Conservation (phyloP, 2,329 filamentous ascomycete genomes). For the Nothopassalora personata region DNA sequence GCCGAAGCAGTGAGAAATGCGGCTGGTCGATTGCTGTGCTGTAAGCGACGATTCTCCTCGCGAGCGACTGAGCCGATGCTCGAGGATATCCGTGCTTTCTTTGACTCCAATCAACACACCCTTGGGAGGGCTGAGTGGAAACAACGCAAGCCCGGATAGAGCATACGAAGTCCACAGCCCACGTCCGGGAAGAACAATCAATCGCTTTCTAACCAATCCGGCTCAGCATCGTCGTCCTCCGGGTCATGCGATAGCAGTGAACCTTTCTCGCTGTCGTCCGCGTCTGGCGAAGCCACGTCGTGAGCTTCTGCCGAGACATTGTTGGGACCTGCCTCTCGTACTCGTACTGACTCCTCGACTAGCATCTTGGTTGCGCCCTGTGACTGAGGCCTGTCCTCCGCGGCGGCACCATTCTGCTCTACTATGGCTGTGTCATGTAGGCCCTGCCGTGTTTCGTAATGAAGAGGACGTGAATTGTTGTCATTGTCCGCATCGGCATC, state of each 20-base stretch:
- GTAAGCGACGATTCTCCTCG: too few species aligned
- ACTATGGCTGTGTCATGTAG: too few species aligned
- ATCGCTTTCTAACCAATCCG: conserved; percentile 53
- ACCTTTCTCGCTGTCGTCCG: conserved; percentile 39
- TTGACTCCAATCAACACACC: too few species aligned
- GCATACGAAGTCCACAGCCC: too few species aligned
- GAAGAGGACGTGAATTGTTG: not conserved
- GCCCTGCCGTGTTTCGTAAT: not conserved
- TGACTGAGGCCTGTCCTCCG: too few species aligned
- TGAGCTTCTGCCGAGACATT: not conserved
- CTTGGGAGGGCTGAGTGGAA: too few species aligned
- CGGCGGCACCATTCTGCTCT: too few species aligned
- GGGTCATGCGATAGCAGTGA: conserved; percentile 58
- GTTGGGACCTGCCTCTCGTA: not conserved
- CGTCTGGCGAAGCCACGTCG: not conserved
- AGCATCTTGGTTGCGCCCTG: not conserved
- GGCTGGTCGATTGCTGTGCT: too few species aligned
- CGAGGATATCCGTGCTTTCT: too few species aligned
- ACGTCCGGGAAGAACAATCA: not conserved
- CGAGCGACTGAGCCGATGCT: too few species aligned
- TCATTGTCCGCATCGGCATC: conserved; percentile 18
- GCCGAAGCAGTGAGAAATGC: too few species aligned
- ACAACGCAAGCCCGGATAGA: too few species aligned
- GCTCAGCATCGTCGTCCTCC: conserved; percentile 61
- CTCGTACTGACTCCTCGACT: not conserved